These are phyloP conservation scores for Astragalus membranaceus DNA, from an alignment of 306 rosid species.

Conservation along the genomic window DNA sequence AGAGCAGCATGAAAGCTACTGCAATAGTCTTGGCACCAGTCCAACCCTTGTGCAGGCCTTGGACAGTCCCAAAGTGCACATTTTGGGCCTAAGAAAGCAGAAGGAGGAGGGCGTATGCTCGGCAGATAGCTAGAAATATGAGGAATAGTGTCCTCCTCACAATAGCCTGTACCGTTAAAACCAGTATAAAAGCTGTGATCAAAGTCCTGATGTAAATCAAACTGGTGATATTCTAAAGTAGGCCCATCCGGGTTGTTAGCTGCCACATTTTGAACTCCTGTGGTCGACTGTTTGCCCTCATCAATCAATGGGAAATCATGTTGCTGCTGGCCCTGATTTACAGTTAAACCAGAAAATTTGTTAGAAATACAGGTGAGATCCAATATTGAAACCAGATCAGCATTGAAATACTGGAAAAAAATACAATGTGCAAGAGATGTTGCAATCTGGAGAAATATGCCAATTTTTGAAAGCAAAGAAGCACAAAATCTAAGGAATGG, in stretches of 20 bases:
- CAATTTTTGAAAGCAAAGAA: not conserved
- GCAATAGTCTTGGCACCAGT: conserved; percentile 92
- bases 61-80: conserved; percentile 99
- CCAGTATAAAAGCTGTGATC: conserved; percentile 50
- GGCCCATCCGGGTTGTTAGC: conserved; percentile 56
- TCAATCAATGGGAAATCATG: conserved; percentile 56
- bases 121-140: conserved; percentile 75
- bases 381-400: conserved; percentile 32
- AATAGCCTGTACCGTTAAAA: conserved; percentile 39
- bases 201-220: conserved; percentile 55
- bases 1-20: conserved; percentile 88
- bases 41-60: conserved; percentile 54
- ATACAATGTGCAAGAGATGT: not conserved
- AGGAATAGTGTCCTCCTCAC: conserved; percentile 56
- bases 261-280: conserved; percentile 47
- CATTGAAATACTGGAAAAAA: conserved; percentile 32
- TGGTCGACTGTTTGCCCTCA: conserved; percentile 57
- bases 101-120: conserved; percentile 83
- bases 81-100: conserved; percentile 93
- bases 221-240: conserved; percentile 66
- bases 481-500: not conserved
- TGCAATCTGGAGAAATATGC: not conserved
- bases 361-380: conserved; percentile 17
- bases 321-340: conserved; percentile 62
- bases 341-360: conserved; percentile 43